Base-by-base conservation (phyloP, 176 grass and related monocot genomes). In the Oryza punctata region DNA sequence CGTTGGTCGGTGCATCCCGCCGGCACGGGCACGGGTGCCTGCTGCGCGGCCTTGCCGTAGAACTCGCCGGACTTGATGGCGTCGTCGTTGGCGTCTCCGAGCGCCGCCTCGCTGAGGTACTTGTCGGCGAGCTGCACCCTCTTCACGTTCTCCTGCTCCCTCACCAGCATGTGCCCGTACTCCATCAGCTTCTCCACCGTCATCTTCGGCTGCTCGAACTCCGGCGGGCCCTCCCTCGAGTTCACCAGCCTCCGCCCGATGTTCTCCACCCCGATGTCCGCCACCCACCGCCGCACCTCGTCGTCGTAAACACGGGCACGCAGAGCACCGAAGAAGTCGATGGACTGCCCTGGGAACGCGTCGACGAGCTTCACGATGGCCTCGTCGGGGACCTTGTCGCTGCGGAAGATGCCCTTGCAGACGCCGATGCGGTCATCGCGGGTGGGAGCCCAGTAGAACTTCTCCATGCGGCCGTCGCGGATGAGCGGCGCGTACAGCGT, bases 121-220 rank as follows among this genome's bases (percentile, higher is more conserved):
- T 89, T 97, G 89, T 94, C 94, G 2, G 94, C 94, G 15, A 97
- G 73, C 87, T 91, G 94, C 82, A 94, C 91, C 12, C 91, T 80
- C 85, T 97, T 97, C 9, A 97, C 94, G 16, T 94, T 97, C 81
- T 97, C 91, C 89, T 97, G 89, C 60, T 97, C 91, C 73, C 60
- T 35, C 82, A 94, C 91, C 44, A 97, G 78, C 94, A 94, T 84
- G 3, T 79, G 23, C 1, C 91, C 94, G 44, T 94, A 97, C 89
- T 89, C 94, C 25, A 94, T 54, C 12, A 97, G 89, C 87, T 90
- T 92, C 1, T 90, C 85, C 5, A 90, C 13, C 12, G 64, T 92
- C 90, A 92, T 80, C 60, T 28, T 52, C 2, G 88, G 88, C 72
- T 77, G 88, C 27, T 88, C 33, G 35, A 90, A 85, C 21, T 44